phyloP scores from a whole-genome alignment of 805 yeast genomes.

The Maudiozyma turicensis region DNA sequence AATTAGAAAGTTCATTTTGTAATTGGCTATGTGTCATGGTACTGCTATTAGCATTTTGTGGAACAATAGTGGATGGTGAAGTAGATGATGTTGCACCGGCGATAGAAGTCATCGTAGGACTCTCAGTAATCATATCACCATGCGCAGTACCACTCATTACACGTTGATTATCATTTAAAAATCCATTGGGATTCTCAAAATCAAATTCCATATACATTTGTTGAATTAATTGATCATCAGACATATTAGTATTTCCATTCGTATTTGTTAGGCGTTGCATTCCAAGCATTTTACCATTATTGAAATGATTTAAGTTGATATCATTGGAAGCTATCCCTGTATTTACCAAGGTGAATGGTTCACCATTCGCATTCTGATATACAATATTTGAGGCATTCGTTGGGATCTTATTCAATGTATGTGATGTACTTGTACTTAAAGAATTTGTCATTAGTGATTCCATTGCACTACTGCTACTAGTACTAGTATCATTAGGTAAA shows the following conservation, averaged over 20 bases:
- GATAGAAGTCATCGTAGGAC: slow-evolving; percentile 4
- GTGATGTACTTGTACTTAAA: slow-evolving; percentile 12
- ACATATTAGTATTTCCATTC: background rate
- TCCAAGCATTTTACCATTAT: background rate
- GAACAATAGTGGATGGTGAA: slow-evolving; percentile 4
- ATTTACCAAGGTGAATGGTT: slow-evolving; percentile 1
- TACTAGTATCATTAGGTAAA: slow-evolving; percentile 12
- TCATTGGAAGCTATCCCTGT: slow-evolving; percentile 7
- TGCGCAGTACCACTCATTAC: background rate
- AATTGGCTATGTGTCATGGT: background rate
- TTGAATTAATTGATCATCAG: slow-evolving; percentile 9
- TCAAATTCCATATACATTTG: slow-evolving; percentile 21
- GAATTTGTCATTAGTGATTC: slow-evolving; percentile 21
- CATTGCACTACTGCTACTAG: slow-evolving; percentile 18
- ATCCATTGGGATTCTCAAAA: slow-evolving; percentile 16
- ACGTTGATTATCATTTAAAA: slow-evolving; percentile 10
- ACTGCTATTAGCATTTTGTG: background rate
- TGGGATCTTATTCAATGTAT: slow-evolving; percentile 1
- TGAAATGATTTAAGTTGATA: slow-evolving; percentile 3
- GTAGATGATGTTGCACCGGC: slow-evolving; percentile 2
- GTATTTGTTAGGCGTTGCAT: background rate
- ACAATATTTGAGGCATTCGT: background rate
- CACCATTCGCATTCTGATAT: background rate
- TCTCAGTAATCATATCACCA: background rate
- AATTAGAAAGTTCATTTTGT: background rate